Evolutionary conservation across 345 rosid species (phyloP), one percentile per base, ranked within the genome.

Genomic region (Arabis alpina): DNA sequence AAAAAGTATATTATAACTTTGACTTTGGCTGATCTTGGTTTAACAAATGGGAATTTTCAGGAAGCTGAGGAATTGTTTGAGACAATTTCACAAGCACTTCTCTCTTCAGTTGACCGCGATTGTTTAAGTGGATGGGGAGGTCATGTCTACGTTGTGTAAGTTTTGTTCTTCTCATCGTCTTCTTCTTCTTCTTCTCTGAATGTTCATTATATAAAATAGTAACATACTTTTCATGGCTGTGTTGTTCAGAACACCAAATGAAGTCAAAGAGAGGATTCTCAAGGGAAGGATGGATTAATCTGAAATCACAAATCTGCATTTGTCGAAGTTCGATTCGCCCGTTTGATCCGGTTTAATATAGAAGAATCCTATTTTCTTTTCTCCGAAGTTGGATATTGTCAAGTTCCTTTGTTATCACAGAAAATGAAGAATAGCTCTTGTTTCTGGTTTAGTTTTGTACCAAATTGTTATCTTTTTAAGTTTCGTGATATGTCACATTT

Each of bases 101-200:
- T 87, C 39, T 78, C 98, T 47, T 93, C 98, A 1, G 94, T 93
- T 8, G 97, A 90, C 71, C 87, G 96, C 11, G 98, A 90, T 80
- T 93, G 97, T 77, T 74, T 93, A 64, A 90, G 97, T 82, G 98
- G 98, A 25, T 90, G 98, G 97, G 98, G 98, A 75, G 97, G 97
- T 73, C 92, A 88, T 58, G 91, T 91, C 74, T 93, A 91, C 71
- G 80, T 93, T 77, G 92, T 93, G 98, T 93, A 91, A 89, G 97
- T 64, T 63, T 49, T 67, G 77, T 64, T 64, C 66, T 51, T 23
- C 2, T 37, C 52, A 0, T 43, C 39, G 0, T 37, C 37, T n/a
- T 19, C 23, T 5, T 34, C 6, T 42, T 36, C 53, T 14, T 41
- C 52, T 24, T 60, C 16, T 30, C 47, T 24, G 8, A 24, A 16